A percentile compares a stretch with the other conserved stretches of the same genome.
phyloP scores from a whole-genome alignment of 2,329 filamentous ascomycete genomes.

The Sporothrix brasiliensis region DNA sequence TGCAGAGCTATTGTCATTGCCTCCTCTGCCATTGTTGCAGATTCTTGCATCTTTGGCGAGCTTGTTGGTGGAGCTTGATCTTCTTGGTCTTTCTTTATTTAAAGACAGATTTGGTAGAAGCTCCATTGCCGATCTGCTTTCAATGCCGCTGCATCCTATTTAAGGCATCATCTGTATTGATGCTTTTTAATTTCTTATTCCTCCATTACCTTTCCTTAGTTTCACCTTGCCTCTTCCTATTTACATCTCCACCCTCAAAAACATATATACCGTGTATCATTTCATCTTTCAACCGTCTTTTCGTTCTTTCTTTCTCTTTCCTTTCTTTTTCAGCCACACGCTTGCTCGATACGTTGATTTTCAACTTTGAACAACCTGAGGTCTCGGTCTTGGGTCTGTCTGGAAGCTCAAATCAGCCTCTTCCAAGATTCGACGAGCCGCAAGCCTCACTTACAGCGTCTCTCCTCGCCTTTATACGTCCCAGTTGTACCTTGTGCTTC shows the following conservation, averaged over 20 bases:
- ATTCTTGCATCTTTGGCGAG: background rate
- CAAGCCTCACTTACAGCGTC: background rate
- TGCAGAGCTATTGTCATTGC: background rate
- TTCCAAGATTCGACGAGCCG: background rate
- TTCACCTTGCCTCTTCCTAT: background rate
- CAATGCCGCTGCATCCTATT: constrained; percentile 4
- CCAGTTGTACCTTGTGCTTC: background rate
- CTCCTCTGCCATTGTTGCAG: no score
- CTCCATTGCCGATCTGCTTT: background rate
- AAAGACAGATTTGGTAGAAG: background rate
- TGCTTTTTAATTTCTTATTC: background rate
- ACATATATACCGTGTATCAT: constrained; percentile 2
- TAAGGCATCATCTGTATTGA: background rate
- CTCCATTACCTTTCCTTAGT: background rate
- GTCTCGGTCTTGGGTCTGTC: background rate
- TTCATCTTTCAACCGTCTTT: background rate
- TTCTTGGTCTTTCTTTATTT: background rate
- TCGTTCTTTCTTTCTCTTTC: background rate
- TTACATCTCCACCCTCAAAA: background rate
- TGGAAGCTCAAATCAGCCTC: background rate
- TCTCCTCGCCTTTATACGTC: background rate
- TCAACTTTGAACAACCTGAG: background rate
- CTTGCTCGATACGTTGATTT: background rate
- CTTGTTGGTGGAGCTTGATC: background rate
- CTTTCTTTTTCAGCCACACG: background rate